Conservation (phyloP, 768 basidiomycete species). For the Phanerodontia chrysosporium region DNA sequence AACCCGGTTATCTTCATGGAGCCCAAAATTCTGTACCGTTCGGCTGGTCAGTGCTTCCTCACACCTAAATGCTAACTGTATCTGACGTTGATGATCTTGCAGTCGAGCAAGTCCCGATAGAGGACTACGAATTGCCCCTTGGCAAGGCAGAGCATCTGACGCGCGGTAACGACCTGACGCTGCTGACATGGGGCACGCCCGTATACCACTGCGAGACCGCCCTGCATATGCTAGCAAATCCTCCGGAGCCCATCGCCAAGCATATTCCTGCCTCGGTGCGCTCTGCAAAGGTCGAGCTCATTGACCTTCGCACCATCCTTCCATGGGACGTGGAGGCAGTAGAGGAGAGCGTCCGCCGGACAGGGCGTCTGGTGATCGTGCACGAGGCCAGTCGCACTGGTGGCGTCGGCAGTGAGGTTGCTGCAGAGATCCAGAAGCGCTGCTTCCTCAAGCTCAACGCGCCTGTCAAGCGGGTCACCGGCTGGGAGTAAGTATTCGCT, state of each 20-base stretch:
- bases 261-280: constrained; percentile 66
- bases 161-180: constrained; percentile 78
- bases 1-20: constrained; percentile 97
- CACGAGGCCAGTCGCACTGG: constrained; percentile 89
- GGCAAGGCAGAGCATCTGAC: constrained; percentile 74
- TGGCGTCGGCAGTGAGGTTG: constrained; percentile 88
- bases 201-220: constrained; percentile 88
- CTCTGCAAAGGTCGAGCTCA: constrained; percentile 75
- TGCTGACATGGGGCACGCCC: constrained; percentile 92
- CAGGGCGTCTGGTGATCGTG: constrained; percentile 82
- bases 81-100: constrained; percentile 1
- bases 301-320: constrained; percentile 84
- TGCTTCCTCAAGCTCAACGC: constrained; percentile 88
- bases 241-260: constrained; percentile 55
- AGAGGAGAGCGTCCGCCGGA: constrained; percentile 77
- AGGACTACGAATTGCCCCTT: constrained; percentile 83
- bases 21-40: constrained; percentile 89
- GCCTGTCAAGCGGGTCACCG: constrained; percentile 80
- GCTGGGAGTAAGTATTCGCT: constrained; percentile 89
- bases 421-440: constrained; percentile 84
- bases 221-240: constrained; percentile 64
- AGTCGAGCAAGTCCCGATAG: constrained; percentile 91
- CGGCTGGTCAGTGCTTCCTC: constrained; percentile 50
- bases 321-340: constrained; percentile 87
- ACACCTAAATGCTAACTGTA: neutral